phyloP scores from a whole-genome alignment of 495 filamentous ascomycete species.

The Aspergillus baeticus region DNA sequence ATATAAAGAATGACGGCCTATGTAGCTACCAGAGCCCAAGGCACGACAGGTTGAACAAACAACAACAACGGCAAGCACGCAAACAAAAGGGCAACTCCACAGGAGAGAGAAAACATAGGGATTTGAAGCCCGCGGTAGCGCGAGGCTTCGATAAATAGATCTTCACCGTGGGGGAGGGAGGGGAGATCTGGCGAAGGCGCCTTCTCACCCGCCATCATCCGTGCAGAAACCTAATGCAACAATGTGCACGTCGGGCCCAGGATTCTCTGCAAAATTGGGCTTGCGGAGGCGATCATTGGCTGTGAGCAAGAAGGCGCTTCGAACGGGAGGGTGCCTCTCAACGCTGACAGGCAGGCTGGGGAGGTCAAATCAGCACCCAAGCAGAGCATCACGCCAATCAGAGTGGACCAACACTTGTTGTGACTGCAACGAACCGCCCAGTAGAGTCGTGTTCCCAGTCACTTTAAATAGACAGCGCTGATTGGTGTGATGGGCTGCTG shows the following conservation, averaged over 20 bases:
- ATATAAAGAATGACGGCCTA: slow-evolving; percentile 26
- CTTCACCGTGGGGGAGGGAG: slow-evolving; percentile 1
- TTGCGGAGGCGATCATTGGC: slow-evolving; percentile 22
- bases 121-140: slow-evolving; percentile 20
- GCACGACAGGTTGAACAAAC: slow-evolving; percentile 19
- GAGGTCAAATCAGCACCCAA: slow-evolving; percentile 10
- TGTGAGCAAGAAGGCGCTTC: slow-evolving; percentile 19
- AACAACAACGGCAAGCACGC: slow-evolving; percentile 17
- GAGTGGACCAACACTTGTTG: slow-evolving; percentile 1
- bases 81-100: slow-evolving; percentile 16
- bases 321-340: slow-evolving; percentile 10
- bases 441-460: slow-evolving; percentile 9
- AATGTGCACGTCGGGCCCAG: slow-evolving; percentile 29
- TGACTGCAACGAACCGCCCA: slow-evolving; percentile 26
- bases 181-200: slow-evolving; percentile 18
- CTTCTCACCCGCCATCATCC: slow-evolving; percentile 11
- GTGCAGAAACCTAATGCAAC: slow-evolving; percentile 41
- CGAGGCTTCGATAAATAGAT: slow-evolving; percentile 26
- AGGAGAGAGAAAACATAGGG: slow-evolving; percentile 16
- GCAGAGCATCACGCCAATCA: slow-evolving; percentile 20
- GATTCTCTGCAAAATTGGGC: slow-evolving; percentile 14
- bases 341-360: slow-evolving; percentile 15
- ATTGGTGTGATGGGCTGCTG: slow-evolving; percentile 22
- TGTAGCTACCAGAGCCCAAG: slow-evolving; percentile 43
- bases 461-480: background rate